Conservation (phyloP, 805 yeast genomes). For the Candida ponderosae region DNA sequence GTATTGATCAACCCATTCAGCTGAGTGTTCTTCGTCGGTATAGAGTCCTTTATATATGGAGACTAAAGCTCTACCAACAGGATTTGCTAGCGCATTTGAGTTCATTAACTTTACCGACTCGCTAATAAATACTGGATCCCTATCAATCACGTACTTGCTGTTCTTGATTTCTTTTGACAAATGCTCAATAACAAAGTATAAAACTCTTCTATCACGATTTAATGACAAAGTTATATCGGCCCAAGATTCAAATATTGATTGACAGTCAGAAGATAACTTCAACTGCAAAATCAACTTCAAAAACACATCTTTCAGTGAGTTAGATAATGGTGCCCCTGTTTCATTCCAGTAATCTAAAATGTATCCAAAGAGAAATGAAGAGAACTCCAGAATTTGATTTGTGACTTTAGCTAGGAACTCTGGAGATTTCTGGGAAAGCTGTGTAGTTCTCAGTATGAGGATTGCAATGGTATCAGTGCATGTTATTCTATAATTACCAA, state of each 20-base stretch:
- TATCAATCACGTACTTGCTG: conserved; percentile 29
- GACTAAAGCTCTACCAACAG: conserved; percentile 51
- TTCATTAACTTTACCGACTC: conserved; percentile 42
- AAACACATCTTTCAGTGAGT: conserved; percentile 58
- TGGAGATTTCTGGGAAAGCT: conserved; percentile 16
- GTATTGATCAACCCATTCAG: conserved; percentile 13
- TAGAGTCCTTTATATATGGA: conserved; percentile 30
- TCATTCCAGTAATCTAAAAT: conserved; percentile 66
- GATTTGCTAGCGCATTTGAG: conserved; percentile 57
- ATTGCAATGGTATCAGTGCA: conserved; percentile 56
- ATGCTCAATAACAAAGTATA: conserved; percentile 52
- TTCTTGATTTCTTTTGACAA: conserved; percentile 40
- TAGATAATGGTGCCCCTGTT: conserved; percentile 61
- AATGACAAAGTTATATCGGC: conserved; percentile 31
- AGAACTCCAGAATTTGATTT: conserved; percentile 11
- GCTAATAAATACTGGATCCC: conserved; percentile 37
- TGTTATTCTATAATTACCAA: conserved; percentile 29
- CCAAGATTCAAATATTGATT: conserved; percentile 36
- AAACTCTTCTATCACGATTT: conserved; percentile 47
- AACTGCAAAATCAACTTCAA: conserved; percentile 39
- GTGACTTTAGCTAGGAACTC: conserved; percentile 5
- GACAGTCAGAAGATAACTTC: conserved; percentile 17
- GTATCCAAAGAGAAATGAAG: conserved; percentile 37
- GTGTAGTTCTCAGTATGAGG: conserved; percentile 54
- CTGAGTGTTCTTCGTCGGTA: conserved; percentile 16